These are phyloP conservation scores for Suillus discolor DNA, from an alignment of 768 basidiomycete species.

Conservation along the genomic window DNA sequence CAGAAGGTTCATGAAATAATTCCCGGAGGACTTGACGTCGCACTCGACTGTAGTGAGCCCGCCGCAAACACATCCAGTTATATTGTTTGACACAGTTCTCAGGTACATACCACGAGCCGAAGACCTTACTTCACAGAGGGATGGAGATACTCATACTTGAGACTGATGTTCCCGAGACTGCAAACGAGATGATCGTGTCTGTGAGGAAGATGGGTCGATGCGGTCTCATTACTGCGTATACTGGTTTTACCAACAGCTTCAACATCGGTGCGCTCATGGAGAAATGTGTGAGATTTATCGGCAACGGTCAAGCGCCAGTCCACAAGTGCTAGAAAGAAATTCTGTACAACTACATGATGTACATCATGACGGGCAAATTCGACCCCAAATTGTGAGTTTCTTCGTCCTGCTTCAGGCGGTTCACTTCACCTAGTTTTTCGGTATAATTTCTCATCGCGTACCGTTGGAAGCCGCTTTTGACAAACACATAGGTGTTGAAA, in stretches of 20 bases:
- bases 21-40: conserved; percentile 66
- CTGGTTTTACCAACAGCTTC: conserved; percentile 66
- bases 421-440: conserved; percentile 15
- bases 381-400: conserved; percentile 58
- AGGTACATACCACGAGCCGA: conserved; percentile 73
- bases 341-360: conserved; percentile 60
- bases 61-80: conserved; percentile 16
- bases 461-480: conserved; percentile 70
- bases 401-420: conserved; percentile 1
- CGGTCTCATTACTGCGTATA: conserved; percentile 71
- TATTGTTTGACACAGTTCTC: background rate
- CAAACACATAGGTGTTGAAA: conserved; percentile 59
- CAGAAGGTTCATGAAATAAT: conserved; percentile 60
- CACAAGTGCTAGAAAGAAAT: conserved; percentile 77
- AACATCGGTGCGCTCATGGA: conserved; percentile 80
- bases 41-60: conserved; percentile 49
- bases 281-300: conserved; percentile 70
- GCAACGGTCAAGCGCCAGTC: conserved; percentile 76
- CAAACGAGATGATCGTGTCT: conserved; percentile 51
- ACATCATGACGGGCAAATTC: conserved; percentile 64
- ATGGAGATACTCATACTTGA: conserved; percentile 75
- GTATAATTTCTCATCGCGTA: conserved; percentile 60
- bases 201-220: conserved; percentile 58
- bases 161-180: conserved; percentile 70
- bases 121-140: conserved; percentile 62